These are phyloP conservation scores for Fusarium cicatricum DNA, from an alignment of 2,329 filamentous ascomycete genomes.

Conservation along the genomic window DNA sequence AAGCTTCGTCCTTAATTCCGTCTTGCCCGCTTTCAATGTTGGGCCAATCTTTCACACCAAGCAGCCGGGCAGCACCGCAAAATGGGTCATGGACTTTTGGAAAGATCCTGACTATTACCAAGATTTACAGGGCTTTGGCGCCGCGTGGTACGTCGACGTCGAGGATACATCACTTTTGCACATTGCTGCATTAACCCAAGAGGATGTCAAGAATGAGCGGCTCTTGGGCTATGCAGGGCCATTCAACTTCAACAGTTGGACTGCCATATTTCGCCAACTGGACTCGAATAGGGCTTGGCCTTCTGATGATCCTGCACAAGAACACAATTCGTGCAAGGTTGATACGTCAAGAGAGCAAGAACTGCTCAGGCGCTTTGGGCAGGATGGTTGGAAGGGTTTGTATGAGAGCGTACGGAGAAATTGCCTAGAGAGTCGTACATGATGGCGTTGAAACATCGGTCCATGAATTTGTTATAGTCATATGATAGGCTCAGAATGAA, in stretches of 20 bases:
- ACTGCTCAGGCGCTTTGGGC: background rate
- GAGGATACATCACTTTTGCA: background rate
- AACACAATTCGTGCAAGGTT: background rate
- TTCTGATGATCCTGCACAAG: background rate
- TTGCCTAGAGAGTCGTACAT: background rate
- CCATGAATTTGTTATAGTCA: too few relatives aligned
- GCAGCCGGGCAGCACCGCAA: background rate
- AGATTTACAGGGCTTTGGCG: background rate
- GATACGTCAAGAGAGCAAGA: background rate
- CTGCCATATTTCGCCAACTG: background rate
- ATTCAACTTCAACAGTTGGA: constrained; percentile 13
- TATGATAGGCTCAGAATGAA: too few relatives aligned
- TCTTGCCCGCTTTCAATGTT: background rate
- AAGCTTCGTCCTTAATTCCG: background rate
- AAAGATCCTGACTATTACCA: background rate
- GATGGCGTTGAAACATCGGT: too few relatives aligned
- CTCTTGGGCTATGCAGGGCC: constrained; percentile 6
- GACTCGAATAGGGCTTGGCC: background rate
- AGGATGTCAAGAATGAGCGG: background rate
- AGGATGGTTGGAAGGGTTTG: background rate
- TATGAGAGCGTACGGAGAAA: background rate
- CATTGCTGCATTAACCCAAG: constrained; percentile 2
- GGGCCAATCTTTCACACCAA: background rate
- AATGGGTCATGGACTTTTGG: background rate
- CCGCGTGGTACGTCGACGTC: constrained; percentile 7